phyloP scores from a whole-genome alignment of 768 basidiomycete genomes.

The Xanthoconium stramineum region DNA sequence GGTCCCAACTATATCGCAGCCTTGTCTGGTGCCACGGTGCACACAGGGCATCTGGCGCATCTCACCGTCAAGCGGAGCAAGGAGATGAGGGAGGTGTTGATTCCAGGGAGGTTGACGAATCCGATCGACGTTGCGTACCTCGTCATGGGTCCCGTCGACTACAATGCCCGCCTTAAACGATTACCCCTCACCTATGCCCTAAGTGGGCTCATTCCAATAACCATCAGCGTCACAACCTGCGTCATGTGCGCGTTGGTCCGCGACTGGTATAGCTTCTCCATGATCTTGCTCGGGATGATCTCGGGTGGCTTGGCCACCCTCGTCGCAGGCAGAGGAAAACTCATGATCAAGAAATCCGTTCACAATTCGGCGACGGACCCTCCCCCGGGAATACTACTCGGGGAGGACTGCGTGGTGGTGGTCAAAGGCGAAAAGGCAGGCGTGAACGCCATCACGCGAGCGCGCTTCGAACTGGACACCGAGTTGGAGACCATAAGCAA shows the following conservation, averaged over 20 bases:
- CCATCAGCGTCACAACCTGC: slow-evolving; percentile 9
- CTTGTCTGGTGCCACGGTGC: slow-evolving; percentile 21
- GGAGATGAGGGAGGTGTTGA: slow-evolving; percentile 1
- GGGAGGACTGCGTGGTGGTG: slow-evolving; percentile 18
- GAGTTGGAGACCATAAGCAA: not conserved
- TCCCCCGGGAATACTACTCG: slow-evolving; percentile 25
- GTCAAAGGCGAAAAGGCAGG: slow-evolving; percentile 24
- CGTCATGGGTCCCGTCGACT: slow-evolving; percentile 8
- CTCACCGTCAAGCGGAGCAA: slow-evolving; percentile 17
- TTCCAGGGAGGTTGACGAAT: slow-evolving; percentile 22
- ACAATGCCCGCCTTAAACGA: slow-evolving; percentile 1
- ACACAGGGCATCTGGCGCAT: slow-evolving; percentile 24
- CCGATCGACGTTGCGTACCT: slow-evolving; percentile 19
- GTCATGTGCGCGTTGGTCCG: not conserved
- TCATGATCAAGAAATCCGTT: slow-evolving; percentile 17
- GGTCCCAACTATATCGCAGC: slow-evolving; percentile 30
- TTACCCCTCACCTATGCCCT: slow-evolving; percentile 1
- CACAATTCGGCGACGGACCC: slow-evolving; percentile 14
- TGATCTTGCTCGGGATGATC: slow-evolving; percentile 31
- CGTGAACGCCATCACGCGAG: slow-evolving; percentile 27
- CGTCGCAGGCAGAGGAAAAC: slow-evolving; percentile 22
- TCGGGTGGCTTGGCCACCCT: slow-evolving; percentile 27
- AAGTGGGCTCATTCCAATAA: slow-evolving; percentile 23
- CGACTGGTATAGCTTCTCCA: slow-evolving; percentile 33
- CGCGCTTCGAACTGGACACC: slow-evolving; percentile 21